Conservation (phyloP, 2,329 filamentous ascomycete species). For the Botryotinia globosa region DNA sequence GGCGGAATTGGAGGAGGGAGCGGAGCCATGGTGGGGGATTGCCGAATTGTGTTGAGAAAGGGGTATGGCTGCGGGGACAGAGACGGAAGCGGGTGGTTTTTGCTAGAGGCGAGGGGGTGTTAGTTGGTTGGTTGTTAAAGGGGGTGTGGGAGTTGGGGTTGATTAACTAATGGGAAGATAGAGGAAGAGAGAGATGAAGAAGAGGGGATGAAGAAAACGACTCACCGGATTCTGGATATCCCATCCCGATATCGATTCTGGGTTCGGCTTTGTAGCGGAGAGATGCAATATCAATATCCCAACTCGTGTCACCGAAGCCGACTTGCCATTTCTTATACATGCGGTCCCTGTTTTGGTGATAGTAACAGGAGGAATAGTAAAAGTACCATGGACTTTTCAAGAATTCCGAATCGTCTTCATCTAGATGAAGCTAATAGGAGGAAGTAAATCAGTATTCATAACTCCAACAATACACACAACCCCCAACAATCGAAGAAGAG, state of each 20-base stretch:
- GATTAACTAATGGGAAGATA: neutral
- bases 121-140: neutral
- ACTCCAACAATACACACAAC: neutral
- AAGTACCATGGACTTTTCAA: constrained; percentile 26
- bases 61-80: too few relatives aligned
- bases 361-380: constrained; percentile 30
- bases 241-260: constrained; percentile 14
- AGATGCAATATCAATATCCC: constrained; percentile 27
- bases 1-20: constrained; percentile 11
- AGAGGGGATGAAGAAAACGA: neutral
- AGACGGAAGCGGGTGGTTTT: neutral
- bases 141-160: neutral
- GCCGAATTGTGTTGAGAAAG: neutral
- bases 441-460: neutral
- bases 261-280: constrained; percentile 19
- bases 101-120: neutral
- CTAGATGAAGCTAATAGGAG: neutral
- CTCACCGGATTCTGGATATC: neutral
- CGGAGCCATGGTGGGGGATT: neutral
- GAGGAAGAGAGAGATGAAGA: neutral
- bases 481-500: neutral
- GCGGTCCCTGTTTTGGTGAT: constrained; percentile 21
- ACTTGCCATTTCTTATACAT: constrained; percentile 28
- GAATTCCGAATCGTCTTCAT: neutral
- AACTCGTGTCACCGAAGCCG: constrained; percentile 23